phyloP scores from a whole-genome alignment of 2,329 filamentous ascomycete genomes.

The Akanthomyces uredinophilus region DNA sequence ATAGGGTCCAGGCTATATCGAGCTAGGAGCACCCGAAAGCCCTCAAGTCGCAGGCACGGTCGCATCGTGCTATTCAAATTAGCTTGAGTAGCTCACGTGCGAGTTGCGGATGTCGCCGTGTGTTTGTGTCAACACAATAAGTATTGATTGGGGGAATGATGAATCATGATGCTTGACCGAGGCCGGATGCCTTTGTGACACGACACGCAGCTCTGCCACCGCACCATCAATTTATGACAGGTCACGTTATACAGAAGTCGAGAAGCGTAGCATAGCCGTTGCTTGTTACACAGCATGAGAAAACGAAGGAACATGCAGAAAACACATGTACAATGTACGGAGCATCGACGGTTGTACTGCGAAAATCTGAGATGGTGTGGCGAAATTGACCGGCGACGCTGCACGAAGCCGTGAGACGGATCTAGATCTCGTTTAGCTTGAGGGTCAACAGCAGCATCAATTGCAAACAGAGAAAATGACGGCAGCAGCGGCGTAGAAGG shows the following conservation, averaged over 20 bases:
- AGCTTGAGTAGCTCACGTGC: background rate
- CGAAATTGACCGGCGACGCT: background rate
- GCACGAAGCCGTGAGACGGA: too few species aligned
- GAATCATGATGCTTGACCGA: background rate
- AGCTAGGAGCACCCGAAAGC: background rate
- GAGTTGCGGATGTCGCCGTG: background rate
- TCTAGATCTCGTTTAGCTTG: too few species aligned
- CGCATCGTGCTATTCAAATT: background rate
- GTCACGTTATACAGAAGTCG: background rate
- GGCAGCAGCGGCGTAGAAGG: too few species aligned
- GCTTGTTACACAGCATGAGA: background rate
- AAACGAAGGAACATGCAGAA: background rate
- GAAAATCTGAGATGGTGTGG: background rate
- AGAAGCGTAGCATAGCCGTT: background rate
- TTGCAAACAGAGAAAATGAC: too few species aligned
- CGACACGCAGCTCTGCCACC: background rate
- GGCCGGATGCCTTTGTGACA: background rate
- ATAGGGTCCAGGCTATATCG: background rate
- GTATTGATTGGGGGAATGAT: background rate
- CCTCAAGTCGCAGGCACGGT: background rate
- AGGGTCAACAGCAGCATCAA: too few species aligned
- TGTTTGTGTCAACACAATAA: too few species aligned
- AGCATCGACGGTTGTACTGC: background rate
- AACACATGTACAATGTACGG: background rate
- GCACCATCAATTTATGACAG: background rate